phyloP scores from a whole-genome alignment of 1,139 yeast species.

The Debaryomyces fabryi region DNA sequence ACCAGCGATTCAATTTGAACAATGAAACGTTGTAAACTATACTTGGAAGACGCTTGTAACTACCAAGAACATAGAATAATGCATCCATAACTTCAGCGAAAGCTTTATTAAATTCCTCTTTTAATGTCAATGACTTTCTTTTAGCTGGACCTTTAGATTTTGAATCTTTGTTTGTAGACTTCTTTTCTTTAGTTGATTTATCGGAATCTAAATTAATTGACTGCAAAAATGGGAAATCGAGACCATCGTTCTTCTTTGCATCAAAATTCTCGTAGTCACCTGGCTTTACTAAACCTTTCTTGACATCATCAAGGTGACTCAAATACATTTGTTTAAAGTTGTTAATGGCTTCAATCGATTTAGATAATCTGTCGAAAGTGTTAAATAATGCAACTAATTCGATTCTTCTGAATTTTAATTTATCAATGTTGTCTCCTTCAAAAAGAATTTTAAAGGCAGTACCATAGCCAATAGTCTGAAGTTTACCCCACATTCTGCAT shows the following conservation, averaged over 20 bases:
- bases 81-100: conserved; percentile 63
- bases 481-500: conserved; percentile 97
- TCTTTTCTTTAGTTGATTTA: conserved; percentile 2
- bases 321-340: conserved; percentile 64
- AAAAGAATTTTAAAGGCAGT: conserved; percentile 89
- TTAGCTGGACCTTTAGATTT: neutral
- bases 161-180: conserved; percentile 15
- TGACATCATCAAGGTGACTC: conserved; percentile 45
- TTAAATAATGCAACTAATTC: conserved; percentile 90
- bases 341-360: conserved; percentile 75
- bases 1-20: conserved; percentile 54
- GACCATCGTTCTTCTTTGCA: conserved; percentile 28
- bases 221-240: conserved; percentile 45
- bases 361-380: conserved; percentile 89
- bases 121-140: conserved; percentile 20
- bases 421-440: conserved; percentile 56
- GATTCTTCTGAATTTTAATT: conserved; percentile 65
- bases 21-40: conserved; percentile 55
- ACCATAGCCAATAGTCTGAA: conserved; percentile 96
- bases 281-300: conserved; percentile 41
- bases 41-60: conserved; percentile 74
- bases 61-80: conserved; percentile 59
- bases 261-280: conserved; percentile 44
- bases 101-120: conserved; percentile 56
- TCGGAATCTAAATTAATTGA: neutral